A percentile compares a stretch with the other conserved stretches of the same genome.
phyloP scores from a whole-genome alignment of 1,284 basidiomycete species.

The Cryptococcus sp. region DNA sequence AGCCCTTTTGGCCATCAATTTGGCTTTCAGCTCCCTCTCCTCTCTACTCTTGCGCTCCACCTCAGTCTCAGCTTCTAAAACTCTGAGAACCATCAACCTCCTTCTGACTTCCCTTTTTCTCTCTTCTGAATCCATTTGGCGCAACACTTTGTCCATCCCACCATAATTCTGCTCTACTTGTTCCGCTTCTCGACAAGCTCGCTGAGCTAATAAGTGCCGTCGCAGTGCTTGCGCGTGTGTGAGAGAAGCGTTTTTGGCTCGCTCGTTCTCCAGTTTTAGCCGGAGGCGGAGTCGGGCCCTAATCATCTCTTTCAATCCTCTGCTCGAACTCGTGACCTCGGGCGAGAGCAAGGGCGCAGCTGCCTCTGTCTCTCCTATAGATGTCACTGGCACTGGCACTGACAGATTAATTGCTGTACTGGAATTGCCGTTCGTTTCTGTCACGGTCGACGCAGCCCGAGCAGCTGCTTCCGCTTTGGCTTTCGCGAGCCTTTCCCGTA shows the following conservation, averaged over 20 bases:
- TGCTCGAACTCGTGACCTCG: too few relatives aligned
- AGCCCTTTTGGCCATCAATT: constrained; percentile 31
- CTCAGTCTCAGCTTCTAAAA: constrained; percentile 33
- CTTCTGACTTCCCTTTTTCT: constrained; percentile 30
- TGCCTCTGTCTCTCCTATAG: too few relatives aligned
- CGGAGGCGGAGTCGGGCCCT: constrained; percentile 26
- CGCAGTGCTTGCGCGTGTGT: constrained; percentile 29
- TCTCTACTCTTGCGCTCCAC: constrained; percentile 32
- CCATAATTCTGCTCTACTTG: constrained; percentile 12
- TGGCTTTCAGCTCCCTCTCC: constrained; percentile 31
- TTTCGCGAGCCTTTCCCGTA: constrained; percentile 26
- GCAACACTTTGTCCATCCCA: constrained; percentile 22
- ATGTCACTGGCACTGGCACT: too few relatives aligned
- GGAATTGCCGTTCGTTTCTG: neutral
- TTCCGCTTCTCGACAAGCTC: constrained; percentile 19
- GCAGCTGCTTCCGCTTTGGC: constrained; percentile 29
- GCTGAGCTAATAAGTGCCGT: constrained; percentile 19
- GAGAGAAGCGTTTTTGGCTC: constrained; percentile 11
- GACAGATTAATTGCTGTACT: too few relatives aligned
- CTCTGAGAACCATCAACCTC: constrained; percentile 35
- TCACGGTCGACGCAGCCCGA: neutral
- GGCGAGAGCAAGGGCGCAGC: too few relatives aligned
- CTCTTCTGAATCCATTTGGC: constrained; percentile 25
- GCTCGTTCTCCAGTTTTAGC: constrained; percentile 33
- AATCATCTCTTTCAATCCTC: constrained; percentile 8